Base-by-base conservation (phyloP, 2,329 filamentous ascomycete species). In the Sarocladiaceae sp. region DNA sequence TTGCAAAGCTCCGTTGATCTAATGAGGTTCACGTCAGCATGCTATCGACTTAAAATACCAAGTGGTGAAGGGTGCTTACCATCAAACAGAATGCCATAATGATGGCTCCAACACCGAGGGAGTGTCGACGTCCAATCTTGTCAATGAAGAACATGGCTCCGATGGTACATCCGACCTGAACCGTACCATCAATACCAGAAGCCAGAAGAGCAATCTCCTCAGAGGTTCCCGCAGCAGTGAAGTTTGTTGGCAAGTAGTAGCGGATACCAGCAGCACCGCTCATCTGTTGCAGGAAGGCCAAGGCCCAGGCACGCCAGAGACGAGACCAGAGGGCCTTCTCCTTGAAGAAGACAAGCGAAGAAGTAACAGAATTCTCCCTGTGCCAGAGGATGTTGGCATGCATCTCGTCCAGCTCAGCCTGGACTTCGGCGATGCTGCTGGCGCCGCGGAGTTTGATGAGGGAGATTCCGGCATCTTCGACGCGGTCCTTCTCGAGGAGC, bases 251-350 rank as follows among this genome's bases (percentile, higher is more conserved):
- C 10, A 64, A 50, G 44, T 64, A 63, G 46, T 64, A 64, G 21
- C 62, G 61, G 51, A 64, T 62, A 11, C 59, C 61, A 1, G 58
- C 57, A 24, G 59, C 60, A n/a, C 61, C 61, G 33, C 55, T 58
- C 59, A 64, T 61, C 50, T 62, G 59, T 13, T 58, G 57, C 50
- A 64, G 58, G 47, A 64, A 62, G 15, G 58, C 55, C 3, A 64
- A 45, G 6, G 61, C 44, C 34, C 58, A 55, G 23, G 61, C 60
- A 11, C 61, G 54, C 61, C 61, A 64, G 13, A 64, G 47, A 1
- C 61, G 54, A 19, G 56, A 53, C 46, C 60, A 62, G 2, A 64
- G 51, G 10, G 53, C 55, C 19, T 54, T 50, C 33, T 63, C 49
- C 6, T 55, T 60, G 49, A 63, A 59, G 18, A 64, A 55, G 7